A percentile compares a stretch with the other conserved stretches of the same genome.
phyloP scores from a whole-genome alignment of 164 flowering plant species.

The Brasenia schreberi region DNA sequence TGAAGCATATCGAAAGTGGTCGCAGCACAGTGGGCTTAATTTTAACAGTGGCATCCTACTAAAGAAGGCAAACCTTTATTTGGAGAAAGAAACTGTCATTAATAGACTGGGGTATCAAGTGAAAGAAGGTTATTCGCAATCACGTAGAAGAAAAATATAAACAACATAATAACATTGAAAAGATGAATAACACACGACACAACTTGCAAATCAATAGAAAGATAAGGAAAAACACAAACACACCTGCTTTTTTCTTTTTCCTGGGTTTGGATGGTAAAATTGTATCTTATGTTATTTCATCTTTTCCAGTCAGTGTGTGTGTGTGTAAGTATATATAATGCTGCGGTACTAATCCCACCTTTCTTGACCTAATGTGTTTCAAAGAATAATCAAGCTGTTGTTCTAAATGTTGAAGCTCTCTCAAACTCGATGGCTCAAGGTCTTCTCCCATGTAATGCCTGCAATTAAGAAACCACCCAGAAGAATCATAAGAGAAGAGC shows the following conservation, averaged over 20 bases:
- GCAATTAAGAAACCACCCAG: constrained; percentile 2
- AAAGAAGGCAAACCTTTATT: no score
- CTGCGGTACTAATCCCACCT: constrained; percentile 20
- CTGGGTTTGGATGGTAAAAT: not conserved
- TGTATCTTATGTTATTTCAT: not conserved
- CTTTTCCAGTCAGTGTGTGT: not conserved
- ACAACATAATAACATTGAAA: no score
- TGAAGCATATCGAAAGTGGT: no score
- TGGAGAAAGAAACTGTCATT: no score
- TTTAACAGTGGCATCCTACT: no score
- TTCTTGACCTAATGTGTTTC: constrained; percentile 51
- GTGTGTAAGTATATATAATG: not conserved
- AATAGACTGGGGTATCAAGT: no score
- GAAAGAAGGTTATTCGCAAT: no score
- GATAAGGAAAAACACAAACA: no score
- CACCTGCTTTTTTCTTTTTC: not conserved
- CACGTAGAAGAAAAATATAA: no score
- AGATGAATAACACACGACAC: no score
- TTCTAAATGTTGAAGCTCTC: constrained; percentile 71
- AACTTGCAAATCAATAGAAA: no score
- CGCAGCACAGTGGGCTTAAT: no score
- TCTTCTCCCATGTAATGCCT: constrained; percentile 66
- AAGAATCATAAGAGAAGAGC: not conserved
- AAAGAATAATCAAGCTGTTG: constrained; percentile 65
- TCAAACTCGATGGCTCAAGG: constrained; percentile 38